These are phyloP conservation scores for Pogostemon cablin DNA, from an alignment of 257 asterid genomes.

Conservation along the genomic window DNA sequence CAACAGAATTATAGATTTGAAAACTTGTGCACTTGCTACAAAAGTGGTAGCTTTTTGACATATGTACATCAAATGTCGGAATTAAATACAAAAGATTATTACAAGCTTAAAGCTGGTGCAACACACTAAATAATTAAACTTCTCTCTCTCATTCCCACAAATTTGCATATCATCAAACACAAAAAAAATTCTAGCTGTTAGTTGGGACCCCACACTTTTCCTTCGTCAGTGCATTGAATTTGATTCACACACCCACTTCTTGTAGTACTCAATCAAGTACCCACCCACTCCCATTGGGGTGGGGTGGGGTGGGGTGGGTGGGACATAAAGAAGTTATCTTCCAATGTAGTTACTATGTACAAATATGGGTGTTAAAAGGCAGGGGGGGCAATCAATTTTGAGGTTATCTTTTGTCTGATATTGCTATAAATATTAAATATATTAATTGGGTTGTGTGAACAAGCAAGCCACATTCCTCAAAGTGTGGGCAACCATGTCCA, in stretches of 20 bases:
- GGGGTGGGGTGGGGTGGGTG: background rate
- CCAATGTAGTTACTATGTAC: slow-evolving; percentile 25
- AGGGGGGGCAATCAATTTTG: slow-evolving; percentile 8
- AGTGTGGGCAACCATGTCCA: slow-evolving; percentile 23
- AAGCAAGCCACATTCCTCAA: slow-evolving; percentile 18
- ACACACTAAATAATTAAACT: slow-evolving; percentile 10
- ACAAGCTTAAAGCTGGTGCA: slow-evolving; percentile 28
- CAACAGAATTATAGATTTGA: slow-evolving; percentile 42
- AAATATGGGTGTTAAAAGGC: slow-evolving; percentile 25
- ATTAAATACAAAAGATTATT: background rate
- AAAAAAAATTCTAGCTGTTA: slow-evolving; percentile 16
- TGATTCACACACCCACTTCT: slow-evolving; percentile 25
- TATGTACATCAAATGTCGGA: slow-evolving; percentile 12
- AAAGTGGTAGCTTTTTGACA: slow-evolving; percentile 35
- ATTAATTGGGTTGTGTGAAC: slow-evolving; percentile 27
- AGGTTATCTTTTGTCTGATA: slow-evolving; percentile 25
- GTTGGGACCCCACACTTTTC: slow-evolving; percentile 25
- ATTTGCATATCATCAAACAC: slow-evolving; percentile 26
- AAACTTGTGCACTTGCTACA: slow-evolving; percentile 33
- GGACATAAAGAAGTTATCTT: slow-evolving; percentile 29
- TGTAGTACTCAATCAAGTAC: slow-evolving; percentile 21
- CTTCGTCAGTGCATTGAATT: slow-evolving; percentile 34
- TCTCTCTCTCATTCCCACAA: slow-evolving; percentile 43
- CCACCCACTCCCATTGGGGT: background rate
- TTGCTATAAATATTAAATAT: background rate